These are phyloP conservation scores for Colletotrichum filicis DNA, from an alignment of 2,329 filamentous ascomycete genomes.

Conservation along the genomic window DNA sequence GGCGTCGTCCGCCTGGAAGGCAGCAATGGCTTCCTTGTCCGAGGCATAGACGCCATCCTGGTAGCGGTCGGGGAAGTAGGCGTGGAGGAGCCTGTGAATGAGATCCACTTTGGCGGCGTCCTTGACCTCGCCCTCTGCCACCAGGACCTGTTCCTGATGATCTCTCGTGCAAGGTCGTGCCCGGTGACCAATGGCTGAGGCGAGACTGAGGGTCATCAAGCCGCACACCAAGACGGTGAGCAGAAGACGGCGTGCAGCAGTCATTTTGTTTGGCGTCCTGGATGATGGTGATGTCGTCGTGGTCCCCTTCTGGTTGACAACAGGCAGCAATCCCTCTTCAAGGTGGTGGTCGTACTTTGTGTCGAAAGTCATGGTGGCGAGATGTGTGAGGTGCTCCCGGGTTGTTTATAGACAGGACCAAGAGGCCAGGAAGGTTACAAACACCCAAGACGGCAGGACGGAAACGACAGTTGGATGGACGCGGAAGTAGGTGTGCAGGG, in stretches of 20 bases:
- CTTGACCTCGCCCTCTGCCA: slow-evolving; percentile 9
- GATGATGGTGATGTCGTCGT: slow-evolving; percentile 6
- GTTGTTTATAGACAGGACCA: slow-evolving; percentile 44
- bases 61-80: slow-evolving; percentile 70
- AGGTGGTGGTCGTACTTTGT: slow-evolving; percentile 34
- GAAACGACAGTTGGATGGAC: slow-evolving; percentile 11
- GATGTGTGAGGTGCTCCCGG: slow-evolving; percentile 40
- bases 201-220: slow-evolving; percentile 38
- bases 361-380: slow-evolving; percentile 34
- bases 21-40: slow-evolving; percentile 72
- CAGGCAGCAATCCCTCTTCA: slow-evolving; percentile 37
- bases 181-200: slow-evolving; percentile 34
- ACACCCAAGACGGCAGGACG: slow-evolving; percentile 24
- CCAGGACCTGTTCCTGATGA: slow-evolving; percentile 17
- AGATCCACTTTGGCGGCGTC: slow-evolving; percentile 63
- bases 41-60: slow-evolving; percentile 75
- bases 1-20: slow-evolving; percentile 69
- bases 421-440: slow-evolving; percentile 38
- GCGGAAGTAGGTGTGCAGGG: slow-evolving; percentile 17
- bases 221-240: slow-evolving; percentile 38
- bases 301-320: slow-evolving; percentile 35
- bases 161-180: slow-evolving; percentile 25
- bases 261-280: slow-evolving; percentile 35
- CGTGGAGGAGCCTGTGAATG: slow-evolving; percentile 74
- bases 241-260: slow-evolving; percentile 36